Evolutionary conservation across 108 stramenopile species (phyloP), one percentile per base, ranked within the genome.

Genomic region (Skeletonema tropicum): DNA sequence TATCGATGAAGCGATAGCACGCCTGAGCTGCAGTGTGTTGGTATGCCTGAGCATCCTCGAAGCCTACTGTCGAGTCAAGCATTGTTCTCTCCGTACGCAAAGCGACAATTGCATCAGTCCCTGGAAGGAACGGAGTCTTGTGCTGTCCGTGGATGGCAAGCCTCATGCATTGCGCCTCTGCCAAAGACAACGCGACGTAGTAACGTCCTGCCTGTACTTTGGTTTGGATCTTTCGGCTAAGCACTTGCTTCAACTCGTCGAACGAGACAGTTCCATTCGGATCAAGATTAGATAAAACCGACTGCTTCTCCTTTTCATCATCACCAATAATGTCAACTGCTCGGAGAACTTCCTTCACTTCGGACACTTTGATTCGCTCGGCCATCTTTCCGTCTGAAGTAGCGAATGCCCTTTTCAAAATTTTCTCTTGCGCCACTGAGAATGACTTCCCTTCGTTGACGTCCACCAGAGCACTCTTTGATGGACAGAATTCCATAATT

Each of bases 1-100:
- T 96, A 76, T 99, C 97, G 57, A 99, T 88, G 77, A 98, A 99
- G 10, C 96, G 89, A 84, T 85, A 99, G 85, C 97, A 97, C 48
- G 94, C 92, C 59, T 93, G 87, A 7, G 96, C 91, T 29, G 97
- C 91, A 0, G 89, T 78, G 59, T 93, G 83, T 79, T 99, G 99
- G 75, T 94, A 97, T 48, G 84, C 83, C 65, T 91, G 87, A 12
- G 97, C 93, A 33, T 86, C 81, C 66, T 88, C 78, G 74, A 92
- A 97, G 21, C 94, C 93, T 60, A 81, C 84, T 33, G 89, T 95
- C 8, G 83, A 76, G 73, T 97, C 97, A 42, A 97, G 76, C 57
- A 89, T 64, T n/a, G 94, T 92, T 23, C 83, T 68, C 14, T 94
- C 95, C 2, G 94, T 92, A 58, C 94, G 81, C 69, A 94, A 67